phyloP scores from a whole-genome alignment of 2,329 filamentous ascomycete species.

The Tolypocladium capitatum region DNA sequence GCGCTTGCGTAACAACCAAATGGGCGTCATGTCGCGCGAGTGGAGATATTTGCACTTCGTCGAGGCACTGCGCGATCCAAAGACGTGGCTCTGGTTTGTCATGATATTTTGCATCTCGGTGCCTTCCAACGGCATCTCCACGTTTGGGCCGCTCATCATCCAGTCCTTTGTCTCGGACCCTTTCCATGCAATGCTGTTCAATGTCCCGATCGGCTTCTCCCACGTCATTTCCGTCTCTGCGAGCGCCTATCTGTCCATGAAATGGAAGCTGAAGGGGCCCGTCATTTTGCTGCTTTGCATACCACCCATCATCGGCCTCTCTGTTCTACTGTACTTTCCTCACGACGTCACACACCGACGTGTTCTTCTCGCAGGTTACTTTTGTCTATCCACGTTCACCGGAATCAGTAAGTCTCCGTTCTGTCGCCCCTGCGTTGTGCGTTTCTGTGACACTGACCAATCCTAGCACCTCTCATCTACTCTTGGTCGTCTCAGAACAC shows the following conservation, averaged over 20 bases:
- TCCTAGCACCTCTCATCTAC: slow-evolving; percentile 40
- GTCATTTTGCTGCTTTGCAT: slow-evolving; percentile 41
- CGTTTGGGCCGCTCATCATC: slow-evolving; percentile 47
- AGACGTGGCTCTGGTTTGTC: slow-evolving; percentile 47
- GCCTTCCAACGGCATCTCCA: slow-evolving; percentile 43
- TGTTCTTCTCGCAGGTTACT: slow-evolving; percentile 41
- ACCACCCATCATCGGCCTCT: slow-evolving; percentile 42
- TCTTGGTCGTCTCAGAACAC: slow-evolving; percentile 51
- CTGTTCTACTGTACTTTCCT: slow-evolving; percentile 36
- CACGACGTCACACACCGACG: slow-evolving; percentile 32
- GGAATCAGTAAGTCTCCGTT: slow-evolving; percentile 18
- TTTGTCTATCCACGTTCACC: slow-evolving; percentile 44
- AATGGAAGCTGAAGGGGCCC: slow-evolving; percentile 41
- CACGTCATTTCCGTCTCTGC: slow-evolving; percentile 46
- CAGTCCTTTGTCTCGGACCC: slow-evolving; percentile 43
- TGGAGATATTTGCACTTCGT: slow-evolving; percentile 37
- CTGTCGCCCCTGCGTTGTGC: background rate
- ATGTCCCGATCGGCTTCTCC: slow-evolving; percentile 46
- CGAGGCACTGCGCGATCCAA: slow-evolving; percentile 42
- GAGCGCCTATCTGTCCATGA: slow-evolving; percentile 41
- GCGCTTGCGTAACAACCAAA: slow-evolving; percentile 39
- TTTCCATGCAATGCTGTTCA: slow-evolving; percentile 45
- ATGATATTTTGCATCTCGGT: slow-evolving; percentile 42
- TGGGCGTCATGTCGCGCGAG: slow-evolving; percentile 36
- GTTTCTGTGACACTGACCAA: slow-evolving; percentile 5